phyloP scores from a whole-genome alignment of 768 basidiomycete genomes.

The Suillus hirtellus region DNA sequence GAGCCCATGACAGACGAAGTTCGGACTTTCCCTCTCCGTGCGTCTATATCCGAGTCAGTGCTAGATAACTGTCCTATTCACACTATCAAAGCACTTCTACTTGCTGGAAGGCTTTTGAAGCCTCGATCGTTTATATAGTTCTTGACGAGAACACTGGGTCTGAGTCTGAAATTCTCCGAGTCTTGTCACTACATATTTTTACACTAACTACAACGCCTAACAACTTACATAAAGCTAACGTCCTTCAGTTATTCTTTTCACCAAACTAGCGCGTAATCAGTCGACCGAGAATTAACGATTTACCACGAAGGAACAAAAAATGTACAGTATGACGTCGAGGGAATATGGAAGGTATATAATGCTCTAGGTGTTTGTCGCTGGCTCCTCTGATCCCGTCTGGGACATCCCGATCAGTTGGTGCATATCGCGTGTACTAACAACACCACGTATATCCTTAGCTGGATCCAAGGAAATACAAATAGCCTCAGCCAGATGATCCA shows the following conservation, averaged over 20 bases:
- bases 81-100: not conserved
- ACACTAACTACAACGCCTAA: not conserved
- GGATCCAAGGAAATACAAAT: slow-evolving; percentile 64
- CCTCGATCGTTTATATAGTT: not conserved
- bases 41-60: not conserved
- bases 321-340: not conserved
- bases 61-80: not conserved
- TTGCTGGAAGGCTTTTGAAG: not conserved
- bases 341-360: not conserved
- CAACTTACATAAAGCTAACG: not conserved
- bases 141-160: not conserved
- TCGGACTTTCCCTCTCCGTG: not conserved
- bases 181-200: not conserved
- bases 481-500: slow-evolving; percentile 91
- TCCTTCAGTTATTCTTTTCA: not conserved
- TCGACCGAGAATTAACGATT: not conserved
- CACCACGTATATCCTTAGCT: slow-evolving; percentile 53
- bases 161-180: not conserved
- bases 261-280: not conserved
- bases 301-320: not conserved
- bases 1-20: not conserved
- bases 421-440: slow-evolving; percentile 73
- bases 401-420: slow-evolving; percentile 73
- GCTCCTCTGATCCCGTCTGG: slow-evolving; percentile 29
- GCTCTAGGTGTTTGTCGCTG: not conserved